phyloP scores from a whole-genome alignment of 1,139 yeast genomes.

The Lodderomyces metapsilosis region DNA sequence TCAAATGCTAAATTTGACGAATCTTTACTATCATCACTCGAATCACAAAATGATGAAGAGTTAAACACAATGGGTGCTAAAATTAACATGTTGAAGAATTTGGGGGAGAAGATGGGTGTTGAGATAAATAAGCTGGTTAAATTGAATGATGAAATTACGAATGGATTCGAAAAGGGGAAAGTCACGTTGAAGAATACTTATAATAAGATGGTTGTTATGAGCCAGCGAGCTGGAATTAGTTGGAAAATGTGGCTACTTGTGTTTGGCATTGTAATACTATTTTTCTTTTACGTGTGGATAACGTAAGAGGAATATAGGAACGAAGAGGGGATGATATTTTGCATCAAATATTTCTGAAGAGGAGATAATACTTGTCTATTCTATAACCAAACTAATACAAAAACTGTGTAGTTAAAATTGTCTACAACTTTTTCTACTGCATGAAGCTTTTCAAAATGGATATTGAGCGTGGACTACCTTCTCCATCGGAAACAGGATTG shows the following conservation, averaged over 20 bases:
- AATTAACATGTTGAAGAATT: slow-evolving; percentile 65
- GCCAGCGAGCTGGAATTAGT: slow-evolving; percentile 75
- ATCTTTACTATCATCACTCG: slow-evolving; percentile 67
- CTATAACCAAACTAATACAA: not conserved
- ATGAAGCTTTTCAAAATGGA: slow-evolving; percentile 11
- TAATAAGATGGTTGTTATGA: slow-evolving; percentile 75
- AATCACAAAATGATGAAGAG: slow-evolving; percentile 82
- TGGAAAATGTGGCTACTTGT: slow-evolving; percentile 78
- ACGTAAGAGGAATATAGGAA: not conserved
- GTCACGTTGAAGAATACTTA: slow-evolving; percentile 62
- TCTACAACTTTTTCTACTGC: not conserved
- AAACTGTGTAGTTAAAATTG: not conserved
- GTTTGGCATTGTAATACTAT: slow-evolving; percentile 56
- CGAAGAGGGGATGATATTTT: no score
- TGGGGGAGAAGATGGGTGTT: slow-evolving; percentile 76
- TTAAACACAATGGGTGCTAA: slow-evolving; percentile 68
- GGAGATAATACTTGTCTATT: not conserved
- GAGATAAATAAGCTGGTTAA: slow-evolving; percentile 76
- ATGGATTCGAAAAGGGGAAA: slow-evolving; percentile 42
- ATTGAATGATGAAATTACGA: slow-evolving; percentile 56
- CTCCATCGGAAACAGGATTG: not conserved
- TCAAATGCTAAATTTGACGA: slow-evolving; percentile 46
- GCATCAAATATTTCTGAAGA: no score
- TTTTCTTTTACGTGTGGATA: slow-evolving; percentile 83
- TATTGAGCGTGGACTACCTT: slow-evolving; percentile 5